Base-by-base conservation (phyloP, 2,329 filamentous ascomycete species). In the Nemania sp. region DNA sequence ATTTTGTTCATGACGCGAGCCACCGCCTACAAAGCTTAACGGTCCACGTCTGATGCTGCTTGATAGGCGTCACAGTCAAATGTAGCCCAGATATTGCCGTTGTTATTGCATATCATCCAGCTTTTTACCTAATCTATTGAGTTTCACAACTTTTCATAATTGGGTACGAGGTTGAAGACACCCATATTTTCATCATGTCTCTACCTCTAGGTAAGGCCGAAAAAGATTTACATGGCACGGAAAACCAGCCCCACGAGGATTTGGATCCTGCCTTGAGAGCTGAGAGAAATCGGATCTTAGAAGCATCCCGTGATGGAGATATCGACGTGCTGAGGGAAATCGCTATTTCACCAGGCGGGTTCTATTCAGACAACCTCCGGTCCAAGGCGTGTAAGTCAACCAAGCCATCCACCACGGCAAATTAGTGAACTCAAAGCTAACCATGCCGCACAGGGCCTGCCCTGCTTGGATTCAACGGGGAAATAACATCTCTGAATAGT, bases 301-400 rank as follows among this genome's bases (percentile, higher is more conserved):
- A 79, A 39, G 88, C 88, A 24, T 90, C 86, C 72, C 74, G 73
- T 58, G 73, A 72, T 65, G 76, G 71, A 46, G 80, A 90, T 66
- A 70, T 87, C 30, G 71, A 77, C 30, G 72, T 73, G 37, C 76
- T 91, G 50, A 76, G 80, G 56, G 65, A 66, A 11, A 74, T 88
- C 56, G 86, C 88, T 33, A 79, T 81, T 46, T 82, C 83, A 1
- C 73, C 77, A 48, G 87, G 85, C n/a, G 88, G 88, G 15, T 79
- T 91, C 58, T 67, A 90, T 51, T 79, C 77, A 17, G 88, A 91
- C 68, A 73, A 77, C 23, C 71, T 94, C 59, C 86, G 92, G 61
- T 81, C 82, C 66, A 75, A 77, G 70, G 91, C 90, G 62, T 97
- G 93, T 95, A 82, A 73, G 89, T 82, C 28, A 61, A 44, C 26